These are phyloP conservation scores for Metschnikowia orientalis DNA, from an alignment of 805 yeast species.

Conservation along the genomic window DNA sequence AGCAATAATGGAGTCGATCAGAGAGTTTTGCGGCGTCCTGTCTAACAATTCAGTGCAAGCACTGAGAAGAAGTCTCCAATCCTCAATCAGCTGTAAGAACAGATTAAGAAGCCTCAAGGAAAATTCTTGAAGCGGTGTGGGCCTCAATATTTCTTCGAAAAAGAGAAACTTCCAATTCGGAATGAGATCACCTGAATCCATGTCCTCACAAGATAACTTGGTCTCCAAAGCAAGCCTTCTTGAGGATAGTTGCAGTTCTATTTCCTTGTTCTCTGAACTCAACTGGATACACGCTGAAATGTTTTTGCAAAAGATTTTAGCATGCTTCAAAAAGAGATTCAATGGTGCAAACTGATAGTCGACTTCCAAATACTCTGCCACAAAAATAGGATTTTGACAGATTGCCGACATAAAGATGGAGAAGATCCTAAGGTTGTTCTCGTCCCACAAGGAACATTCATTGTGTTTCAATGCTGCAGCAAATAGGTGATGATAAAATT, in stretches of 20 bases:
- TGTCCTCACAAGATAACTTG: too few relatives aligned
- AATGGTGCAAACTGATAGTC: constrained; percentile 8
- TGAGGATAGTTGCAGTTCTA: too few relatives aligned
- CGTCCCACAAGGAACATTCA: constrained; percentile 6
- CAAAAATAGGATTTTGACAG: constrained; percentile 5
- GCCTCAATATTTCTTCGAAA: constrained; percentile 8
- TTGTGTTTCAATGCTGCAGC: constrained; percentile 1
- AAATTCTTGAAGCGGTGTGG: constrained; percentile 7
- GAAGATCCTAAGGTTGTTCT: constrained; percentile 5
- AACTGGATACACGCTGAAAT: constrained; percentile 8
- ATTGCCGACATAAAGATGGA: constrained; percentile 7
- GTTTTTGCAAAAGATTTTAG: constrained; percentile 2
- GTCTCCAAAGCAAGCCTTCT: too few relatives aligned
- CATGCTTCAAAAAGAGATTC: constrained; percentile 7
- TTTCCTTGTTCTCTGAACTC: constrained; percentile 6
- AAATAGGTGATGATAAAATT: constrained; percentile 10
- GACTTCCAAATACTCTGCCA: constrained; percentile 8
- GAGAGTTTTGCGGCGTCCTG: constrained; percentile 9
- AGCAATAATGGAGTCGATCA: constrained; percentile 9
- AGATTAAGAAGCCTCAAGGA: constrained; percentile 8
- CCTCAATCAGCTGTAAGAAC: constrained; percentile 11
- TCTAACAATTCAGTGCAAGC: constrained; percentile 10
- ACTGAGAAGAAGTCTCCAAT: constrained; percentile 11
- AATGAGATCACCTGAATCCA: too few relatives aligned
- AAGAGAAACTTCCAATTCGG: constrained; percentile 13